Percentiles rank a stretch among this genome's conserved stretches.
Conservation (phyloP, 805 yeast species). For the Kodamaea fukazawae region DNA sequence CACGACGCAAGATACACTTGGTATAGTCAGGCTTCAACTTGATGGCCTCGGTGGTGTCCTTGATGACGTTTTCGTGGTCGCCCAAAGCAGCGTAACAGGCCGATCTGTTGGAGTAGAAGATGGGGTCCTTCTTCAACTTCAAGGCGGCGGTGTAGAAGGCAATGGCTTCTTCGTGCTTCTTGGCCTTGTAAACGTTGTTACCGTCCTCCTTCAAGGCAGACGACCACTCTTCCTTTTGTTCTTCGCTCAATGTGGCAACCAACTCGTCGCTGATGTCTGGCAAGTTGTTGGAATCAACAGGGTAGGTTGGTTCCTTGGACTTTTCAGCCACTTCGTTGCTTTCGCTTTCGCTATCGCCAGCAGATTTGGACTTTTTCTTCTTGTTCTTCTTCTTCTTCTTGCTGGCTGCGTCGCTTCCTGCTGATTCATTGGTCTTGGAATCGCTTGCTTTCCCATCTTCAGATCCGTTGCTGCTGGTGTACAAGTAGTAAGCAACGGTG, state of each 20-base stretch:
- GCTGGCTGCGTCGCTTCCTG: slow-evolving; percentile 11
- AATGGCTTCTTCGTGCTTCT: slow-evolving; percentile 73
- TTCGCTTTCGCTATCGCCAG: slow-evolving; percentile 6
- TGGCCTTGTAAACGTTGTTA: slow-evolving; percentile 68
- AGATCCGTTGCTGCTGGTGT: slow-evolving; percentile 11
- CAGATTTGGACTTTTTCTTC: slow-evolving; percentile 43
- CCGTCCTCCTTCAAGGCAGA: slow-evolving; percentile 85
- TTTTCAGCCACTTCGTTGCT: slow-evolving; percentile 1
- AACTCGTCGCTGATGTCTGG: slow-evolving; percentile 53
- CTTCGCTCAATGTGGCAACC: slow-evolving; percentile 44
- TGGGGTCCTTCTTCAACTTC: slow-evolving; percentile 73
- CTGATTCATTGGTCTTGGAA: slow-evolving; percentile 15
- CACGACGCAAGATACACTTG: slow-evolving; percentile 91
- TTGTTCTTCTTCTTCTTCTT: slow-evolving; percentile 39
- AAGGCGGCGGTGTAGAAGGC: slow-evolving; percentile 78
- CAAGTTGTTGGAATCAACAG: slow-evolving; percentile 54
- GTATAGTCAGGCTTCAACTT: slow-evolving; percentile 84
- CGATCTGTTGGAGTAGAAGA: slow-evolving; percentile 91
- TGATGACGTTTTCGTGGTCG: slow-evolving; percentile 78
- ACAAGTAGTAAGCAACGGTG: slow-evolving; percentile 53
- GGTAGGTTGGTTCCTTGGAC: slow-evolving; percentile 32
- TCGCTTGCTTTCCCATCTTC: slow-evolving; percentile 22
- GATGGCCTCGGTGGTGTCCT: slow-evolving; percentile 84
- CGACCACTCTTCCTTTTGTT: slow-evolving; percentile 63
- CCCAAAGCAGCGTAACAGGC: slow-evolving; percentile 88